Conservation (phyloP, 2,329 filamentous ascomycete species). For the Macrophomina pseudophaseolina region DNA sequence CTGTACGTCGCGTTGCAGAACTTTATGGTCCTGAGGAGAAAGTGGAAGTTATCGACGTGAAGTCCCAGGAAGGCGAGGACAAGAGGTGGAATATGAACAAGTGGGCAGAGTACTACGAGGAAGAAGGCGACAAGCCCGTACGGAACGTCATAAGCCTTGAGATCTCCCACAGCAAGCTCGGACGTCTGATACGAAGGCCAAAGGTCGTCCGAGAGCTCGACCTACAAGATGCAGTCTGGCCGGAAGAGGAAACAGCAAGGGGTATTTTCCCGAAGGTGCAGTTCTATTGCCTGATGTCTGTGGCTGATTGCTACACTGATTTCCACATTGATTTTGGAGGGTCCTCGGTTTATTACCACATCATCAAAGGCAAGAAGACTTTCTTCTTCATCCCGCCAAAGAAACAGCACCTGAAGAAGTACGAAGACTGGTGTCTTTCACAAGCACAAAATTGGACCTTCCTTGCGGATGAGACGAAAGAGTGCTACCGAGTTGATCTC, state of each 20-base stretch:
- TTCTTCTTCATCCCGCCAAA: conserved; percentile 75
- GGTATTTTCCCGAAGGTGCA: conserved; percentile 67
- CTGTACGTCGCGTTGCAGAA: conserved; percentile 67
- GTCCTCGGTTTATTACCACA: conserved; percentile 73
- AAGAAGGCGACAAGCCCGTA: conserved; percentile 64
- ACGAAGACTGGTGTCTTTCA: conserved; percentile 73
- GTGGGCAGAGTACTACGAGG: conserved; percentile 72
- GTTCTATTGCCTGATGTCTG: conserved; percentile 73
- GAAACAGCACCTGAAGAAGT: conserved; percentile 70
- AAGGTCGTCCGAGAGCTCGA: conserved; percentile 69
- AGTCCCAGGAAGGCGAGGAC: conserved; percentile 69
- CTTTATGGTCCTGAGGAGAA: conserved; percentile 67
- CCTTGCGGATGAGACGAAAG: conserved; percentile 67
- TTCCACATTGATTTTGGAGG: conserved; percentile 76
- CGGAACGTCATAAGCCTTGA: conserved; percentile 73
- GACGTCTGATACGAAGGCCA: conserved; percentile 65
- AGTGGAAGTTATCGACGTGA: conserved; percentile 72
- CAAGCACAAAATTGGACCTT: conserved; percentile 70
- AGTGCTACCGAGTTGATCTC: conserved; percentile 70
- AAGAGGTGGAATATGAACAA: conserved; percentile 69
- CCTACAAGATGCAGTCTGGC: conserved; percentile 62
- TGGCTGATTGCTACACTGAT: conserved; percentile 73
- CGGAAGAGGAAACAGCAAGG: conserved; percentile 57
- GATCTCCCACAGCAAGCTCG: conserved; percentile 67
- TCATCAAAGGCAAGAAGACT: conserved; percentile 70